Evolutionary conservation across 1,284 basidiomycete genomes (phyloP), one percentile per base, ranked within the genome.

Genomic region (Rhodofomes roseus): DNA sequence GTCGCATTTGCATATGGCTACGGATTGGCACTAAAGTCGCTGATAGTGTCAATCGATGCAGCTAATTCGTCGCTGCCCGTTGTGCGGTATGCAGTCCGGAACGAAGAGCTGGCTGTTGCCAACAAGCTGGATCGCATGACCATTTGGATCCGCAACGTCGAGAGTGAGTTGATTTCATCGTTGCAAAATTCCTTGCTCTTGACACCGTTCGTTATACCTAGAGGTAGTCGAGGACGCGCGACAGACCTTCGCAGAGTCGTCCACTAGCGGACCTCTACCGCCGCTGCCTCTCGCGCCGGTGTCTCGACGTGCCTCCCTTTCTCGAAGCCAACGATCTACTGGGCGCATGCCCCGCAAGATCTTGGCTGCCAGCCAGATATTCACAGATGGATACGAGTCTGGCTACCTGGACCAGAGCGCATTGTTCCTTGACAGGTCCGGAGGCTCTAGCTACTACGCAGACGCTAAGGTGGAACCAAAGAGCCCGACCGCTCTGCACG

Each of bases 221-320:
- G 89, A 83, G 75, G 88, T 91, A 22, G 86, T 91, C 9, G 86
- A 90, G 68, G 89, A 90, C 65, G 85, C 89, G 12, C 79, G 85
- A 36, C 84, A 87, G 66, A 86, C 81, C 59, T 92, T 92, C 65
- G 83, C 81, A 29, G 80, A 84, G 14, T 82, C 83, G 1, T 69
- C 77, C 55, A 64, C 64, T 39, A 72, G 62, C 51, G 70, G 73
- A 2, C 78, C 80, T 18, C 78, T 84, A 31, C 82, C 84, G 20
- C 79, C 87, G 9, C 80, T 89, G 18, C 87, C 89, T 0, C 73
- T 85, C 11, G 76, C 81, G 3, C 84, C 86, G 2, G 70, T 81
- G n/a, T 78, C 82, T 5, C 79, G 82, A 9, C 77, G 77, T n/a
- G 66, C 77, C 7, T 81, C 80, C 0, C 55, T 58, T 44, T 75